Conservation (phyloP, 805 yeast species). For the Cyberlindnera amylophila region DNA sequence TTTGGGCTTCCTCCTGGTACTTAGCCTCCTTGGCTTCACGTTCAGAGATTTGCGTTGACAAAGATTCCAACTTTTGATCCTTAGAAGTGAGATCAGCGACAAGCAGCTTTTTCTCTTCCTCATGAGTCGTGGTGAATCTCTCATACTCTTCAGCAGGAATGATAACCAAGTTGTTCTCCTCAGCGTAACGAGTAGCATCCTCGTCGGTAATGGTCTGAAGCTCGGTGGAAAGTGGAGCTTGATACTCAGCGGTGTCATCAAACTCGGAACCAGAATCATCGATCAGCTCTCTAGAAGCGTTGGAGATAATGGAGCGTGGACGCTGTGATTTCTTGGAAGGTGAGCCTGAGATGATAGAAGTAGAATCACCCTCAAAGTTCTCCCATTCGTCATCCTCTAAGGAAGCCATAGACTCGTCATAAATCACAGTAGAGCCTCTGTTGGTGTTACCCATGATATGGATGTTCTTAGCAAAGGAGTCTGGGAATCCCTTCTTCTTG, state of each 20-base stretch:
- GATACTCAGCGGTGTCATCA: slow-evolving; percentile 20
- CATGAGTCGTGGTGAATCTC: not conserved
- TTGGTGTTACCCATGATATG: slow-evolving; percentile 22
- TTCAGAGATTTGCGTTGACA: slow-evolving; percentile 14
- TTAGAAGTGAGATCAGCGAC: not conserved
- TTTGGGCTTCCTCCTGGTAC: slow-evolving; percentile 21
- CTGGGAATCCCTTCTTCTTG: slow-evolving; percentile 15
- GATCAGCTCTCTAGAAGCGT: slow-evolving; percentile 13
- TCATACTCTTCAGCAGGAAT: slow-evolving; percentile 24
- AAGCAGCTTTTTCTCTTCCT: slow-evolving; percentile 1
- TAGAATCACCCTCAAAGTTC: slow-evolving; percentile 24
- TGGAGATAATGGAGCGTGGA: slow-evolving; percentile 16
- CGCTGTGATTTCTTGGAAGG: slow-evolving; percentile 18
- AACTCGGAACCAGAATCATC: slow-evolving; percentile 26
- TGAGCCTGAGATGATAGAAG: slow-evolving; percentile 15
- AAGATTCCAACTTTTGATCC: slow-evolving; percentile 3
- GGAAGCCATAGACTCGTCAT: slow-evolving; percentile 22
- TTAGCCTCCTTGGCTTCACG: slow-evolving; percentile 20
- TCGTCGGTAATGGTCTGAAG: slow-evolving; percentile 18
- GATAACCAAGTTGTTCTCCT: slow-evolving; percentile 28
- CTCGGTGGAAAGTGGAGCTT: slow-evolving; percentile 25
- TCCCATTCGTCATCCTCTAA: slow-evolving; percentile 28
- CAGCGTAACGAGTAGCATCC: slow-evolving; percentile 31
- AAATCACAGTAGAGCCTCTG: slow-evolving; percentile 24
- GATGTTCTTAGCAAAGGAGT: slow-evolving; percentile 15